Base-by-base conservation (phyloP, 208 protist species). In the Acanthamoeba divionensis region DNA sequence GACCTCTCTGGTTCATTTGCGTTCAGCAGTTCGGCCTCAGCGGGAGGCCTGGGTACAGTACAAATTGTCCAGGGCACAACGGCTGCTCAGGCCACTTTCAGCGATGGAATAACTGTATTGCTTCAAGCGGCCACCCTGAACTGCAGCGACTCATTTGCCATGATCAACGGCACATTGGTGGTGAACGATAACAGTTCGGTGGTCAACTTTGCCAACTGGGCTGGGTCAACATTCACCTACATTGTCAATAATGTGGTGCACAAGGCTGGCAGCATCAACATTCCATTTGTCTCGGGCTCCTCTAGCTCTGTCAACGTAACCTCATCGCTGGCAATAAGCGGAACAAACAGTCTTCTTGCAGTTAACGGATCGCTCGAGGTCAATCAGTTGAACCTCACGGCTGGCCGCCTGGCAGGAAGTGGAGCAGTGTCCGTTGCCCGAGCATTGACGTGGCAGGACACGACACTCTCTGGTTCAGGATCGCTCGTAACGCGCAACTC, bases 361-460 rank as follows among this genome's bases (percentile, higher is more conserved):
- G 75, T 85, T 21, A 31, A 31, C 24, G 75, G 75, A 29, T 29
- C 44, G 24, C 75, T 85, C 26, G 36, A 24, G 52, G 75, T 85
- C 10, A 54, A 66, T 21, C 52, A 85, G 52, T 85, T 85, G 36
- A 66, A 54, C 52, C 75, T 85, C 75, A 85, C 52, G 52, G 65
- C 75, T 18, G 75, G 75, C 75, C 60, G 52, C 10, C 50, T 85
- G 36, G 47, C 48, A 18, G 75, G 75, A 48, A 45, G 52, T 36
- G 75, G 75, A 48, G 48, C 26, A 18, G 75, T 85, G 4, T 66
- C 24, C 48, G 50, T 18, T 54, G 65, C 60, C 50, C 52, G 75
- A 48, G 65, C 75, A 48, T 85, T 85, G 52, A 85, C 13, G 31
- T 85, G 75, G 75, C 48, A 63, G 48, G 65, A 63, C 75, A 54